Evolutionary conservation across 768 basidiomycete species (phyloP).

Genomic region (Termitomyces sp.): DNA sequence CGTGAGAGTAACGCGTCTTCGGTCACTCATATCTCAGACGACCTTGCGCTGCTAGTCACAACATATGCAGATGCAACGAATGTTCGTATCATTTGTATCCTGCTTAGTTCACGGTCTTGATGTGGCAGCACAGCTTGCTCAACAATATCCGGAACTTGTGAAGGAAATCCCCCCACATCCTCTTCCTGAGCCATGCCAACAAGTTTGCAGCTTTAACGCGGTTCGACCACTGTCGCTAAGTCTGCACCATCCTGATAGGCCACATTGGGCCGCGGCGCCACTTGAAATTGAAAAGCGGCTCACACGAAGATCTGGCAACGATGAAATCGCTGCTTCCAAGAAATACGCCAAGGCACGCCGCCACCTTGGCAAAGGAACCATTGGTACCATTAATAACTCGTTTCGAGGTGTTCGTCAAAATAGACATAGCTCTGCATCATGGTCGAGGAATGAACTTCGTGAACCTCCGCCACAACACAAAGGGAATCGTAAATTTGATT

Average conservation of each 20-base stretch:
- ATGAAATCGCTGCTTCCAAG: background rate
- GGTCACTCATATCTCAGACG: background rate
- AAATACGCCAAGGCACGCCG: background rate
- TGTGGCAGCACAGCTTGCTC: conserved; percentile 23
- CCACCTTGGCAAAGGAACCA: background rate
- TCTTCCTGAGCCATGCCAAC: conserved; percentile 14
- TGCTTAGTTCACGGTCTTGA: background rate
- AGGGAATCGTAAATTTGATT: background rate
- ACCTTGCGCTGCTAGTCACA: background rate
- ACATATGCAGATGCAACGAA: background rate
- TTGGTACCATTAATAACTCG: background rate
- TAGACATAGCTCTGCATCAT: background rate
- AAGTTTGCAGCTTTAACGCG: background rate
- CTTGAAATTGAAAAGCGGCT: background rate
- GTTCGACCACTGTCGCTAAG: background rate
- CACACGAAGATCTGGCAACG: background rate
- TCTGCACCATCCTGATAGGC: conserved; percentile 10
- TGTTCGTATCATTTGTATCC: background rate
- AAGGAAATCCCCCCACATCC: conserved; percentile 26
- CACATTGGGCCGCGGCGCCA: conserved; percentile 13
- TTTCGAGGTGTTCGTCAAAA: background rate
- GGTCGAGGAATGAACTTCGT: background rate
- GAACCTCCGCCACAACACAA: conserved; percentile 5
- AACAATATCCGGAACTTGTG: conserved; percentile 27
- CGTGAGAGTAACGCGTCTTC: background rate